phyloP scores from a whole-genome alignment of 1,139 yeast genomes.

The Zygosaccharomyces sapae region DNA sequence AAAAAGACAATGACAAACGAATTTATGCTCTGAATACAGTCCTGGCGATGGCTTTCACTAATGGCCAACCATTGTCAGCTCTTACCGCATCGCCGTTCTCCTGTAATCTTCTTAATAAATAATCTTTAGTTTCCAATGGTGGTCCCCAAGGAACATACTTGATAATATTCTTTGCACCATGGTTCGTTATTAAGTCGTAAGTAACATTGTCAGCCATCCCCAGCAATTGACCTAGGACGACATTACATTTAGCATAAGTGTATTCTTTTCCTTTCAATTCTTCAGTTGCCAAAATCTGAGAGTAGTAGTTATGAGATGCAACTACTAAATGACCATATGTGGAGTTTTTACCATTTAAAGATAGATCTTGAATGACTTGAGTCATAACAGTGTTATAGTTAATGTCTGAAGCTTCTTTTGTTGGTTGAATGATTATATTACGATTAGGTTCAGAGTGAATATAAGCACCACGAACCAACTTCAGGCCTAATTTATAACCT shows the following conservation, averaged over 20 bases:
- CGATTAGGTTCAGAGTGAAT: slow-evolving; percentile 83
- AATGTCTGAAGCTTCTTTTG: slow-evolving; percentile 56
- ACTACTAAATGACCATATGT: slow-evolving; percentile 81
- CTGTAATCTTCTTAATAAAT: slow-evolving; percentile 83
- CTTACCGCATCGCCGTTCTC: slow-evolving; percentile 97
- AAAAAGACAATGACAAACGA: neutral
- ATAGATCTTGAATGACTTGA: slow-evolving; percentile 58
- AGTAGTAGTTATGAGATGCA: slow-evolving; percentile 83
- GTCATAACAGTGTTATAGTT: slow-evolving; percentile 72
- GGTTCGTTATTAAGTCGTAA: slow-evolving; percentile 59
- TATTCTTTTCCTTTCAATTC: slow-evolving; percentile 39
- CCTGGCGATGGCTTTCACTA: slow-evolving; percentile 53
- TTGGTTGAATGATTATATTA: slow-evolving; percentile 54
- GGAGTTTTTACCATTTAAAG: slow-evolving; percentile 47
- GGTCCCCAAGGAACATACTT: slow-evolving; percentile 99
- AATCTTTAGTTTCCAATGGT: slow-evolving; percentile 87
- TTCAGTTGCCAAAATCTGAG: slow-evolving; percentile 69
- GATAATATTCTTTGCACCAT: slow-evolving; percentile 70
- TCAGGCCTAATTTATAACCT: slow-evolving; percentile 75
- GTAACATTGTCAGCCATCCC: slow-evolving; percentile 97
- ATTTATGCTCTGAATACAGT: slow-evolving; percentile 34
- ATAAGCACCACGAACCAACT: slow-evolving; percentile 97
- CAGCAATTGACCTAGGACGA: slow-evolving; percentile 82
- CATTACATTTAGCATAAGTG: slow-evolving; percentile 50
- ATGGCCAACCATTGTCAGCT: slow-evolving; percentile 77